Evolutionary conservation across 371 early-diverging fungal species (phyloP), one percentile per base, ranked within the genome.

Genomic region (Coemansia sp.): DNA sequence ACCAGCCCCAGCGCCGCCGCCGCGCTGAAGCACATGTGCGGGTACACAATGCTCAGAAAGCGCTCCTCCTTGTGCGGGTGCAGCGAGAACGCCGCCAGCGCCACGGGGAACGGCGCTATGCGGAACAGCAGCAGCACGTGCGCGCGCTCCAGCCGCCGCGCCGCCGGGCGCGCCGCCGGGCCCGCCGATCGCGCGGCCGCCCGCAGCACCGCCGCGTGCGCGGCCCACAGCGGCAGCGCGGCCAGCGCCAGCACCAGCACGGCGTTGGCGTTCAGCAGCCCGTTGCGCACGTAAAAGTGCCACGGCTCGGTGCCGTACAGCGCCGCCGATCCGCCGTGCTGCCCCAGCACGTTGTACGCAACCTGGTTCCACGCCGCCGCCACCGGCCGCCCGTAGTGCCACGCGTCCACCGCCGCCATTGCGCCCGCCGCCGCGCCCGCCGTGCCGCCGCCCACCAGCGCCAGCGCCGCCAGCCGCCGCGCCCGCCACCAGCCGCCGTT

Each of bases 61-160:
- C 98, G 85, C 64, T 97, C 98, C 67, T 97, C 98, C 76, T 97
- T 97, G 82, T 97, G 98, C 9, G 95, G 89, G 77, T 95, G 95
- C 8, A 85, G 40, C 5, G 87, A 85, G 60, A 97, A 94, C 30
- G 92, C 86, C 10, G 67, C 64, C 34, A 95, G 80, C 90, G 89
- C 89, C 20, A 92, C 64, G 55, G 88, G 88, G 40, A 93, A 85
- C 1, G 91, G 91, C 39, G 81, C 39, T 2, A 91, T 69, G 66
- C 88, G 84, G 42, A 86, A 63, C 7, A 81, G 63, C 10, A 89
- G 66, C 41, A 82, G 62, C 38, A 39, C 5, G 56, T 65, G 64
- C 36, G 42, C 14, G n/a, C 14, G 3, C 9, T 11, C n/a, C 57
- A 69, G 57, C 38, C 41, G 35, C 26, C 1, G 45, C 6, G 31